A percentile compares a stretch with the other conserved stretches of the same genome.
Evolutionary conservation across 129 eudicot species (phyloP).

Genomic region (carrot (Daucus carota)): DNA sequence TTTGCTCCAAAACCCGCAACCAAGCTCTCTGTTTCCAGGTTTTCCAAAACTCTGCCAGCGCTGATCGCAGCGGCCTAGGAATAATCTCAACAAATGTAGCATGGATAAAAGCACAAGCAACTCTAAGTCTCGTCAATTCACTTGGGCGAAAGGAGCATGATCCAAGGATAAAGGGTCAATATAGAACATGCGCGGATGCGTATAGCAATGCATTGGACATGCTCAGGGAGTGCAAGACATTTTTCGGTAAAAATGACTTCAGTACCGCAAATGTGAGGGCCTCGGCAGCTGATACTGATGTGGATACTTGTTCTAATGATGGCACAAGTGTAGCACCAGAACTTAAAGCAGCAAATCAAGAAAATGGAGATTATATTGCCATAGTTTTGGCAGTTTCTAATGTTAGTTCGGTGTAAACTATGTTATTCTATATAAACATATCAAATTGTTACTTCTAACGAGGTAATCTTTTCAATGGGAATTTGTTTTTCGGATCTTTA

Average conservation of each 20-base stretch:
- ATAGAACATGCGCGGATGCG: neutral
- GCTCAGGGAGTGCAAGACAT: neutral
- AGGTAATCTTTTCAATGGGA: too few relatives aligned
- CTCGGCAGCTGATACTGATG: neutral
- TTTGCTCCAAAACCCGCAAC: neutral
- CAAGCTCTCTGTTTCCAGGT: neutral
- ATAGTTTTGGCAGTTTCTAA: neutral
- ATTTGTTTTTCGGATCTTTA: too few relatives aligned
- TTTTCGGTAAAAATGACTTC: neutral
- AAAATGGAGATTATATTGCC: neutral
- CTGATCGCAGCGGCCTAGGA: neutral
- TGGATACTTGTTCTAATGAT: conserved; percentile 1
- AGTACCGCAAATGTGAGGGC: neutral
- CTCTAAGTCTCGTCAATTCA: neutral
- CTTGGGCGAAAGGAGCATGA: neutral
- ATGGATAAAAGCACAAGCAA: neutral
- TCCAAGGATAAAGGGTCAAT: neutral
- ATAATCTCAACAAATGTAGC: neutral
- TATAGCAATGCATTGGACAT: neutral
- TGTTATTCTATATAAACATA: too few relatives aligned
- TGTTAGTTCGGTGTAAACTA: too few relatives aligned
- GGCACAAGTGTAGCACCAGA: neutral
- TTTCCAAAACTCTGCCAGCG: neutral
- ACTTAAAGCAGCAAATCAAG: neutral
- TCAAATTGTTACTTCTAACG: too few relatives aligned